Percentiles rank a stretch among this genome's conserved stretches.
Conservation (phyloP, 148 eudicot species). For the Rhododendron henanense region DNA sequence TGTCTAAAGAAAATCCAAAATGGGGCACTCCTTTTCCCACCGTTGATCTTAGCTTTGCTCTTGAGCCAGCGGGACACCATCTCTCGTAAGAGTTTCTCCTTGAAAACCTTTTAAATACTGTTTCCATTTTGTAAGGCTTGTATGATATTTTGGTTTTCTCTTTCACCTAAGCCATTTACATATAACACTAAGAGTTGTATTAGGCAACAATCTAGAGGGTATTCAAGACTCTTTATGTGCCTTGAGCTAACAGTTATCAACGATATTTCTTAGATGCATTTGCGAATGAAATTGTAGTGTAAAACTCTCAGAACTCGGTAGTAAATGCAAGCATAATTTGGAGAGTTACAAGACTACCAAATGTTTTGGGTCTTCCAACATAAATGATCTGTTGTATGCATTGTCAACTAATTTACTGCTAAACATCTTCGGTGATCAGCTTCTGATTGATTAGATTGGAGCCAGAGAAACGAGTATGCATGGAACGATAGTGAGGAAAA, state of each 20-base stretch:
- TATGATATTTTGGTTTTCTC: neutral
- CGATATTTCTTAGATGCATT: neutral
- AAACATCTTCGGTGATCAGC: neutral
- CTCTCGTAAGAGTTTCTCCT: slow-evolving; percentile 46
- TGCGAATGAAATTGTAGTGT: neutral
- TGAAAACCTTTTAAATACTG: neutral
- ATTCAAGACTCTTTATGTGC: neutral
- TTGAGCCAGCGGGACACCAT: slow-evolving; percentile 47
- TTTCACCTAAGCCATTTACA: neutral
- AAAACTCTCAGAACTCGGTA: neutral
- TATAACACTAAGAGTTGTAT: neutral
- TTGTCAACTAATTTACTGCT: neutral
- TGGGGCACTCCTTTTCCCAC: slow-evolving; percentile 66
- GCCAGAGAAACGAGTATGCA: neutral
- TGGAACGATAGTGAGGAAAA: neutral
- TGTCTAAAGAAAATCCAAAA: slow-evolving; percentile 49
- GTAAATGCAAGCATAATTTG: neutral
- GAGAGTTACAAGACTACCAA: neutral
- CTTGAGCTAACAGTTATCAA: neutral
- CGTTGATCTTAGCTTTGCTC: slow-evolving; percentile 58
- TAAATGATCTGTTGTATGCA: neutral
- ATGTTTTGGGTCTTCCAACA: slow-evolving; percentile 2
- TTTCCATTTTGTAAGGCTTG: neutral
- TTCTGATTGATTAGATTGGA: neutral
- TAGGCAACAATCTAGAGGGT: neutral